Evolutionary conservation across 176 grass and related monocot species (phyloP).

Genomic region (Rhynchospora tenuis): DNA sequence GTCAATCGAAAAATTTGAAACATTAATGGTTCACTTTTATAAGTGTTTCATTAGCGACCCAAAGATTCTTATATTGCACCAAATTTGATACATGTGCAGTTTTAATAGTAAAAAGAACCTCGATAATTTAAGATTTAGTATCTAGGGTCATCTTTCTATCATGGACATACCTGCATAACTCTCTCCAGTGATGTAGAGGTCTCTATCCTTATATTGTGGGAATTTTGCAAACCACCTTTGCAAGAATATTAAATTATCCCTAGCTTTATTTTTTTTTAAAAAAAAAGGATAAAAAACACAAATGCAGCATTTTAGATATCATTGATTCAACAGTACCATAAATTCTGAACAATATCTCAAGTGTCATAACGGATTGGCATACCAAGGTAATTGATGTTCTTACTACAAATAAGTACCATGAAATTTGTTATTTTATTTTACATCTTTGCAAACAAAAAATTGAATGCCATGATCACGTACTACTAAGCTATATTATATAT

Average conservation of each 20-base stretch:
- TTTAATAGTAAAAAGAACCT: not conserved
- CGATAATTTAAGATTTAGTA: not conserved
- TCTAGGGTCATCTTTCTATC: too few species aligned
- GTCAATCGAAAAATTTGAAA: not conserved
- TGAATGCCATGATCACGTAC: conserved; percentile 13
- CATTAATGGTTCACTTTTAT: not conserved
- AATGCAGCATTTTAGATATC: not conserved
- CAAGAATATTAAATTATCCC: conserved; percentile 83
- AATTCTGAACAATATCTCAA: not conserved
- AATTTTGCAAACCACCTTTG: conserved; percentile 88
- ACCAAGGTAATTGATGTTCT: not conserved
- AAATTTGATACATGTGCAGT: not conserved
- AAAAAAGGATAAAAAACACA: not conserved
- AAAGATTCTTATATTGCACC: not conserved
- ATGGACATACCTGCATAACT: conserved; percentile 67
- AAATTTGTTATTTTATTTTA: not conserved
- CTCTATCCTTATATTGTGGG: conserved; percentile 75
- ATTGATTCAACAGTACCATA: not conserved
- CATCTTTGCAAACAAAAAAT: not conserved
- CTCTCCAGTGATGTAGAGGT: conserved; percentile 90
- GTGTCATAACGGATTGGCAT: not conserved
- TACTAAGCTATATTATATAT: conserved; percentile 32
- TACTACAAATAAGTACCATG: not conserved
- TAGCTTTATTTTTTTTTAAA: conserved; percentile 33
- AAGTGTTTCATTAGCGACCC: not conserved